Evolutionary conservation across 139 green algal genomes (phyloP).

Genomic region (Picochlorum sp.): DNA sequence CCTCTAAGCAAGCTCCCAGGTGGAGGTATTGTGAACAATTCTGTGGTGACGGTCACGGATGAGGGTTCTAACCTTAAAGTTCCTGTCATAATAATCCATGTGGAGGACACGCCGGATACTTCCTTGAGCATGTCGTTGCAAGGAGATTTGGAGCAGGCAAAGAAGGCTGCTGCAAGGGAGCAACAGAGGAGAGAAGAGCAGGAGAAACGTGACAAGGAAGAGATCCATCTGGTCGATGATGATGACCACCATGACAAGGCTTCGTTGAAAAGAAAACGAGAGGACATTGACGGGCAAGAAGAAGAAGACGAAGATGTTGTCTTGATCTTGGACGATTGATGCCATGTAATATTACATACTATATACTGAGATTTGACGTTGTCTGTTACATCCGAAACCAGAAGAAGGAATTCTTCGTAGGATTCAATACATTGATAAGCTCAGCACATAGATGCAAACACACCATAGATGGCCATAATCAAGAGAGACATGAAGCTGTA

Average conservation of each 20-base stretch:
- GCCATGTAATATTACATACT: too few relatives aligned
- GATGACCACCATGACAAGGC: not conserved
- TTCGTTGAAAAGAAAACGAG: constrained; percentile 3
- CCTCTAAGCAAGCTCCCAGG: constrained; percentile 52
- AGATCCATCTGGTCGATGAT: not conserved
- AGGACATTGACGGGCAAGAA: not conserved
- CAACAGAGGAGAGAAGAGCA: not conserved
- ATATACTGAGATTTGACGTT: too few relatives aligned
- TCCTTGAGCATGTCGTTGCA: not conserved
- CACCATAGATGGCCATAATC: too few relatives aligned
- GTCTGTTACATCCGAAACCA: too few relatives aligned
- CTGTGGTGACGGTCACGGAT: constrained; percentile 58
- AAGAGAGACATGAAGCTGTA: too few relatives aligned
- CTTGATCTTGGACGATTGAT: not conserved
- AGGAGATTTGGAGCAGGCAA: not conserved
- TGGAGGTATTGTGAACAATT: constrained; percentile 53
- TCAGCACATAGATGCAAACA: too few relatives aligned
- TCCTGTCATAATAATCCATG: constrained; percentile 9
- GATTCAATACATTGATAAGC: too few relatives aligned
- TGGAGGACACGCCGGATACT: not conserved
- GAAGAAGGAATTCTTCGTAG: too few relatives aligned
- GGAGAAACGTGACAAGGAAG: not conserved
- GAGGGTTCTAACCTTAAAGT: constrained; percentile 1
- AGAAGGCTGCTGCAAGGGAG: not conserved
- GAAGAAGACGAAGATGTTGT: not conserved